Evolutionary conservation across 2,329 filamentous ascomycete genomes (phyloP).

Genomic region (Pseudophaeomoniella oleicola): DNA sequence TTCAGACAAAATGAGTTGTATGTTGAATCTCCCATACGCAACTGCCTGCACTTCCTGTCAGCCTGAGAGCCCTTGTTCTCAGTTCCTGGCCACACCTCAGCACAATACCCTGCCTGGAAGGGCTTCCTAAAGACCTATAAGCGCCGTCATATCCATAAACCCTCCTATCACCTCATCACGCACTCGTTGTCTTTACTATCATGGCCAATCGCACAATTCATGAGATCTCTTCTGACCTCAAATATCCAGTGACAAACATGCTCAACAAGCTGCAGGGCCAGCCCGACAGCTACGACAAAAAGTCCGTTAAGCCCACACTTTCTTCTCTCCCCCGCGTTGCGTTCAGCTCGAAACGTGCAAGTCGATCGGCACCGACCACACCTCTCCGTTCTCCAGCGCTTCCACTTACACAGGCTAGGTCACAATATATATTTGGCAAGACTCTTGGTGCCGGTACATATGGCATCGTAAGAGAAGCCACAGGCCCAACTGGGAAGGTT

Average conservation of each 20-base stretch:
- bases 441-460: conserved; percentile 95
- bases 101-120: no score
- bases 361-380: conserved; percentile 2
- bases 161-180: no score
- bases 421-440: conserved; percentile 81
- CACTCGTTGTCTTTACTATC: no score
- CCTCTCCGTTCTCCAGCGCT: background rate
- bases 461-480: conserved; percentile 92
- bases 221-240: conserved; percentile 1
- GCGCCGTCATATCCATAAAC: no score
- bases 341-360: conserved; percentile 2
- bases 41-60: no score
- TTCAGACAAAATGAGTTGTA: background rate
- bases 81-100: no score
- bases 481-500: conserved; percentile 70
- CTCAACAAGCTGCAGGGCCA: conserved; percentile 92
- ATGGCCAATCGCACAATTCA: background rate
- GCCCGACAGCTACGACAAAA: conserved; percentile 97
- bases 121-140: no score
- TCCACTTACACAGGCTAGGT: conserved; percentile 31
- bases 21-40: background rate
- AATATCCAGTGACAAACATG: conserved; percentile 61
- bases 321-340: background rate
- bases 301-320: conserved; percentile 41
- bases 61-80: no score